Base-by-base conservation (phyloP, 116 monocot genomes). In the Phalaenopsis hybrid region DNA sequence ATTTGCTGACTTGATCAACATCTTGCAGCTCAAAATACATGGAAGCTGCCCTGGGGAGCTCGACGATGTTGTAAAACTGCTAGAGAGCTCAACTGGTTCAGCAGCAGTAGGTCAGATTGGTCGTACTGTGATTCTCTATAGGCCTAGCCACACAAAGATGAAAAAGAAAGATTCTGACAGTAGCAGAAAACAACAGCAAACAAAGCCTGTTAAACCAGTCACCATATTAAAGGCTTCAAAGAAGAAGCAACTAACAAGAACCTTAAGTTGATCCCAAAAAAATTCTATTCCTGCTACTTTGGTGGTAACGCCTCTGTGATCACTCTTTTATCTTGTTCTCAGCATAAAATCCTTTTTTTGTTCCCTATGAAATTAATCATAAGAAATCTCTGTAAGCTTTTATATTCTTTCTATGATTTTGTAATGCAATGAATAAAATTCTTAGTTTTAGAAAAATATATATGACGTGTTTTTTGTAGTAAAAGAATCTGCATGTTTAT, bases 61-160 rank as follows among this genome's bases (percentile, higher is more conserved):
- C 46, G n/a, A 50, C 18, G 90, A 93, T 46, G 90, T 86, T 13
- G 88, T 98, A 75, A 81, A 84, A 72, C 86, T 86, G 86, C 88
- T 95, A 5, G 98, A 98, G 85, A 80, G 81, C 46, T 70, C 92
- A 34, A 93, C 98, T 65, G 93, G 95, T 65, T 98, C 98, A 8
- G 86, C 92, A 7, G 92, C 86, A 50, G 89, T 98, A 74, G 76
- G 80, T 75, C 88, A 90, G 77, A 95, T 98, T 78, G 95, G 98
- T 25, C 90, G 95, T 41, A 84, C 93, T 8, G 86, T 98, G 17
- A 98, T 98, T 78, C 89, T 98, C 34, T 98, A 98, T 83, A 82
- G 92, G 78, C 95, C 93, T 20, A 95, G 98, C 80, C 84, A 85
- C 78, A 90, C 83, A 78, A 98, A 95, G 80, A 93, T 95, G 92